Percentiles rank a stretch among this genome's conserved stretches.
These are phyloP conservation scores for Ustanciosporium gigantosporum DNA, from an alignment of 1,284 basidiomycete species.

Conservation along the genomic window DNA sequence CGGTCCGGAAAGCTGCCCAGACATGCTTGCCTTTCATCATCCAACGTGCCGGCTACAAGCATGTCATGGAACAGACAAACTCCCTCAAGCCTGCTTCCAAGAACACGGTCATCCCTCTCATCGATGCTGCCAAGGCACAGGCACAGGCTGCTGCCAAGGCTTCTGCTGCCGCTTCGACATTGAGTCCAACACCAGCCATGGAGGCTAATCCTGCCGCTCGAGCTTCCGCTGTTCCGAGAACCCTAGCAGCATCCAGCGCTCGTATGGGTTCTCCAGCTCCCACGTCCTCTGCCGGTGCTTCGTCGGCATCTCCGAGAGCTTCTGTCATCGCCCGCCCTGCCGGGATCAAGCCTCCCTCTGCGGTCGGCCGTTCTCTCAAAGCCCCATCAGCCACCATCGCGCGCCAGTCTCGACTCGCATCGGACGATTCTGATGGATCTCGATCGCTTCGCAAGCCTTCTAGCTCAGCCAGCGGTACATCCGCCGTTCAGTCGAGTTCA, in stretches of 20 bases:
- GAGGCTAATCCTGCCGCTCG: slow-evolving; percentile 2
- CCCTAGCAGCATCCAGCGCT: slow-evolving; percentile 1
- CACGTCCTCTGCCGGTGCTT: too few species aligned
- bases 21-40: slow-evolving; percentile 80
- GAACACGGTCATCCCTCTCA: slow-evolving; percentile 79
- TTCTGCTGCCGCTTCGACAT: slow-evolving; percentile 33
- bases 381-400: slow-evolving; percentile 31
- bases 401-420: slow-evolving; percentile 20
- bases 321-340: slow-evolving; percentile 32
- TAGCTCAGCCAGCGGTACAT: slow-evolving; percentile 6
- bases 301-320: slow-evolving; percentile 13
- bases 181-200: slow-evolving; percentile 7
- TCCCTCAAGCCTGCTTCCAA: slow-evolving; percentile 90
- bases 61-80: slow-evolving; percentile 81
- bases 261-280: slow-evolving; percentile 4
- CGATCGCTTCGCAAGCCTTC: slow-evolving; percentile 20
- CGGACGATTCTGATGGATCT: slow-evolving; percentile 17
- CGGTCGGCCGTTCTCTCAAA: slow-evolving; percentile 41
- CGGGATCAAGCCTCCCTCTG: slow-evolving; percentile 40
- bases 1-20: slow-evolving; percentile 89
- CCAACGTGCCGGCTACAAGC: slow-evolving; percentile 76
- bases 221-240: not conserved
- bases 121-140: slow-evolving; percentile 68
- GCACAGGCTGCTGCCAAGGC: slow-evolving; percentile 42
- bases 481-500: slow-evolving; percentile 19